phyloP scores from a whole-genome alignment of 1,284 basidiomycete genomes.

The Ustilago hordei region DNA sequence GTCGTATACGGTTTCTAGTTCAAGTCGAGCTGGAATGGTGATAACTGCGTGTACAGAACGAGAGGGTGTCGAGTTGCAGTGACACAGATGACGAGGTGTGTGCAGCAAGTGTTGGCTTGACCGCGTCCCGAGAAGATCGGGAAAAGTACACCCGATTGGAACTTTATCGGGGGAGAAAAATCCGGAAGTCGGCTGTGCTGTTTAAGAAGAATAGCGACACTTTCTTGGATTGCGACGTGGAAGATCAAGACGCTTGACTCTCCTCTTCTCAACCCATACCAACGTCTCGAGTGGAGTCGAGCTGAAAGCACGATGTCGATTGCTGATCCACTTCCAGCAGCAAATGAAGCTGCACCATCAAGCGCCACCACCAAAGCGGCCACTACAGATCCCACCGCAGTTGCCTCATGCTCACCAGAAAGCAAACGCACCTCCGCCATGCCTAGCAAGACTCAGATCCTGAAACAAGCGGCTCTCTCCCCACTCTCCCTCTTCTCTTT shows the following conservation, averaged over 20 bases:
- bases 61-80: background rate
- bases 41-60: background rate
- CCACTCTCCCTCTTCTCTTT: conserved; percentile 42
- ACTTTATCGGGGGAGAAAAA: background rate
- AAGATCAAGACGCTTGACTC: background rate
- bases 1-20: too few species aligned
- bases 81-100: background rate
- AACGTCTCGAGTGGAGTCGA: background rate
- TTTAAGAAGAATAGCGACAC: conserved; percentile 6
- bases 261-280: background rate
- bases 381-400: background rate
- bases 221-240: background rate
- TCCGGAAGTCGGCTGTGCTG: background rate
- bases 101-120: conserved; percentile 19
- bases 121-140: conserved; percentile 28
- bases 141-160: conserved; percentile 1
- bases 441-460: conserved; percentile 23
- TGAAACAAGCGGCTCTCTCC: conserved; percentile 42
- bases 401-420: background rate
- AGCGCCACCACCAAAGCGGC: background rate
- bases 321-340: background rate
- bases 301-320: conserved; percentile 2
- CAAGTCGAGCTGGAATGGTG: too few species aligned
- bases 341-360: background rate
- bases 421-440: conserved; percentile 2